Evolutionary conservation across 2,329 filamentous ascomycete species (phyloP), one percentile per base, ranked within the genome.

Genomic region (Ascochyta rabiei): DNA sequence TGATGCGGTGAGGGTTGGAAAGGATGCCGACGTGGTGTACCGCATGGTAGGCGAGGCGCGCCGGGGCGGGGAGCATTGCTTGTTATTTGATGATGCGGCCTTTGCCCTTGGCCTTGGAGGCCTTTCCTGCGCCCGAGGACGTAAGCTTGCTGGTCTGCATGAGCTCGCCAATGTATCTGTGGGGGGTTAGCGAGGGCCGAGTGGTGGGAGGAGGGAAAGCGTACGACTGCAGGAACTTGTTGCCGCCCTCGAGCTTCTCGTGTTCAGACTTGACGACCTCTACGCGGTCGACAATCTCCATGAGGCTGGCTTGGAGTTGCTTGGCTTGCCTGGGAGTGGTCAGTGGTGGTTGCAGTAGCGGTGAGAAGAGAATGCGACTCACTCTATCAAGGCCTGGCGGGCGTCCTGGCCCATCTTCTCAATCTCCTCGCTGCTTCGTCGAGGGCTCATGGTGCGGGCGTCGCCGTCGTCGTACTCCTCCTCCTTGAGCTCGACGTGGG

Each of bases 201-300:
- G 7, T 3, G 23, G 16, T 6, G 15, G 16, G 21, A 19, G 3
- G n/a, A 12, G 16, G 12, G 21, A 30, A 13, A 15, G 77, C 79
- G 50, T 69, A 82, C 80, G 80, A 81, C 76, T 98, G 93, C 42
- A 99, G 79, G 71, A 98, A 97, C 70, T 92, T 93, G 82, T 99
- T 99, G 75, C 97, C 93, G 75, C 85, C 95, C 76, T 98, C 93
- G 49, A 99, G 86, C 77, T 96, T 97, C 78, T 97, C 91, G 72
- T 99, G 93, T 72, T 98, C 93, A 66, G 90, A 89, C 75, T 92
- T 91, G 61, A 98, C 93, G 26, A 91, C 90, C 72, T 99, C 95
- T 73, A 98, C 96, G 46, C 92, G 89, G 76, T 96, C 91, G 63
- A 96, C 91, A 38, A 98, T 89, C 60, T 89, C 90, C 58, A 96